Evolutionary conservation across 495 filamentous ascomycete genomes (phyloP), one percentile per base, ranked within the genome.

Genomic region (Annulohypoxylon maeteangense): DNA sequence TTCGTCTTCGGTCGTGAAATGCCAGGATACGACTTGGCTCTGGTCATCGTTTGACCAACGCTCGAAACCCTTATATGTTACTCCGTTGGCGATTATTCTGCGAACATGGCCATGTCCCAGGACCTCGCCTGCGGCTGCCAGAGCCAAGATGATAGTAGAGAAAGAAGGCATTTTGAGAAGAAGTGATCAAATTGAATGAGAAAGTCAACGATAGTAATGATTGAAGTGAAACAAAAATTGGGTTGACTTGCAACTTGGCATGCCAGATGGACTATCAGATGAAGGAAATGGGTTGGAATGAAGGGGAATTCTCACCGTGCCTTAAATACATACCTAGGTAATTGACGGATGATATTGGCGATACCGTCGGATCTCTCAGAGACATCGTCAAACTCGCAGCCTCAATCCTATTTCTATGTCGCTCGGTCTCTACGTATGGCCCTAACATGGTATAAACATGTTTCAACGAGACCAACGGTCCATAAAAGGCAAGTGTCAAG

Each of bases 71-170:
- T 50, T 61, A 27, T 78, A 83, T 67, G 80, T 85, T n/a, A 77
- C 76, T 18, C 85, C 86, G 55, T 86, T 81, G 38, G 81, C 81
- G 20, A 89, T 78, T 47, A 86, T 81, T 62, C 85, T 83, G 12
- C 78, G 78, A 10, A 88, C 84, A 59, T 81, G 84, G 40, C 87
- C 87, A 72, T 89, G 87, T 56, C 82, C 86, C 70, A 82, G 78
- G 27, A 87, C 86, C 53, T 83, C 73, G 55, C 81, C 76, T 20
- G 58, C 56, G 51, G 81, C 81, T 45, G 80, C 81, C 65, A 88
- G 78, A 69, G 83, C 70, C 45, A 83, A 59, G 72, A 79, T 54
- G 31, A 60, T 66, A 4, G 68, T 64, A n/a, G 7, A 32, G 25
- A 72, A 65, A 16, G 70, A 68, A 3, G 47, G 65, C 70, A 72